Conservation (phyloP, 345 rosid genomes). For the Cardamine chenopodiifolia region DNA sequence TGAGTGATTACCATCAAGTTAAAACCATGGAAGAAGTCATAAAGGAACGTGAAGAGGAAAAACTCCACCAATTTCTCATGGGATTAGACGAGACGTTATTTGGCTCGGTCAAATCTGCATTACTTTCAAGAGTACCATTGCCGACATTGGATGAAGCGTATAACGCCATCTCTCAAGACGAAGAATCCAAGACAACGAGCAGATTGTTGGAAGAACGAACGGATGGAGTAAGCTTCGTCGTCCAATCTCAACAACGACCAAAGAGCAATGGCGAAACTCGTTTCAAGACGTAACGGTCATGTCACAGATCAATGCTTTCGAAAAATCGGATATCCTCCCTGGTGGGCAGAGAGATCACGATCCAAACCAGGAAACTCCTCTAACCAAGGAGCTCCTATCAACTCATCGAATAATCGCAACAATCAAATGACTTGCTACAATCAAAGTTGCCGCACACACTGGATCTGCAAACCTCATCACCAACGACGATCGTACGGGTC, state of each 20-base stretch:
- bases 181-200: no score
- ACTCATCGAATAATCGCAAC: no score
- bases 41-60: background rate
- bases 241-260: background rate
- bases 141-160: background rate
- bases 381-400: no score
- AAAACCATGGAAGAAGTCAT: background rate
- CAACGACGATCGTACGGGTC: rapidly evolving
- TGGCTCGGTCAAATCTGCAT: background rate
- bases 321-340: background rate
- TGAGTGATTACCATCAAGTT: background rate
- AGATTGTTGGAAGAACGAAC: background rate
- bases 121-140: background rate
- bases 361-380: background rate
- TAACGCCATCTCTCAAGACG: no score
- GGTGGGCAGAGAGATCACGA: background rate
- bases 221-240: rapidly evolving
- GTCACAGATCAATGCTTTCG: background rate
- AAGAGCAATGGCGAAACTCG: background rate
- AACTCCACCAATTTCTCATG: background rate
- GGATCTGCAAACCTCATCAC: background rate
- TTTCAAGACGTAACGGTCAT: background rate
- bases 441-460: no score
- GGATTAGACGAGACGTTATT: background rate
- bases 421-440: no score